Conservation (phyloP, 2,329 filamentous ascomycete genomes). For the Botrytis elliptica region DNA sequence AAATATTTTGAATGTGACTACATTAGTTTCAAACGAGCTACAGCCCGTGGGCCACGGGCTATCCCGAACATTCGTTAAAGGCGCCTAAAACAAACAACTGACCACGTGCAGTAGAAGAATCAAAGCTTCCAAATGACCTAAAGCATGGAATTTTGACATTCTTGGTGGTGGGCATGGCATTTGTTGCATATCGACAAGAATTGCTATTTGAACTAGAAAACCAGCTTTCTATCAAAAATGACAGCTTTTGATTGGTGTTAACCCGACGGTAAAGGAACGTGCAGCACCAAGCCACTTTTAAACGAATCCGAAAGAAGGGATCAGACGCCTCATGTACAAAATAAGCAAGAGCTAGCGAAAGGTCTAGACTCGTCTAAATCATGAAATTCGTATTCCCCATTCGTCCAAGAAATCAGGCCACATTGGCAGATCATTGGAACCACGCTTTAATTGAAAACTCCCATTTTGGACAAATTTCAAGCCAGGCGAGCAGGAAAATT, state of each 20-base stretch:
- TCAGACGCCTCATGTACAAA: neutral
- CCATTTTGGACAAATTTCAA: neutral
- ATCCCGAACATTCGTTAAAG: neutral
- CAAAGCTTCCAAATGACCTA: neutral
- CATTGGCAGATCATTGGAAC: slow-evolving; percentile 13
- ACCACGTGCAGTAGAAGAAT: neutral
- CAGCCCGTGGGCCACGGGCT: neutral
- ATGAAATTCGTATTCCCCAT: slow-evolving; percentile 16
- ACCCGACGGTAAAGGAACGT: neutral
- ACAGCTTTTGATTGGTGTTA: neutral
- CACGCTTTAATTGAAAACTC: slow-evolving; percentile 10
- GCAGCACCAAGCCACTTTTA: slow-evolving; percentile 1
- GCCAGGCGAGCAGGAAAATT: neutral
- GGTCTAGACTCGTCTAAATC: slow-evolving; percentile 18
- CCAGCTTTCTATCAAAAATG: neutral
- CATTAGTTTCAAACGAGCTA: neutral
- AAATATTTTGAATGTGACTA: neutral
- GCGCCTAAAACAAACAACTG: neutral
- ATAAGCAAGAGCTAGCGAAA: slow-evolving; percentile 10
- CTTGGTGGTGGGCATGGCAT: neutral
- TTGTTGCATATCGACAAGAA: neutral
- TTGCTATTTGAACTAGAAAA: neutral
- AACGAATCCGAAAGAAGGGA: slow-evolving; percentile 4
- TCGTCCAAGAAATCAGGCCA: slow-evolving; percentile 17
- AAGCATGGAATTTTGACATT: neutral